Evolutionary conservation across 1,139 yeast species (phyloP).

Genomic region (Zhuliangozyma blackwelliae): DNA sequence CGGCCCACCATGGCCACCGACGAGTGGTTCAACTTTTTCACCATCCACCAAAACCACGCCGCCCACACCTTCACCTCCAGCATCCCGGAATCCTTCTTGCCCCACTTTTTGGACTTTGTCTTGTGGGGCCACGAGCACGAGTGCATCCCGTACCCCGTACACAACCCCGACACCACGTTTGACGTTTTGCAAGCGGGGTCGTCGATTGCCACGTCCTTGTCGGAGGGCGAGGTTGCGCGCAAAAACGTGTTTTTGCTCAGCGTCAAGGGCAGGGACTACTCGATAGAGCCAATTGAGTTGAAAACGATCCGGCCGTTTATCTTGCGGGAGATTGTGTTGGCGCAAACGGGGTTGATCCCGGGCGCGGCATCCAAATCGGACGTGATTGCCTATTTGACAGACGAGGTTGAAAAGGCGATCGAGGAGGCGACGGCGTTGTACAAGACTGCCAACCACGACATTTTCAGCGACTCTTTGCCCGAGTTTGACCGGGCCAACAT

Average conservation of each 20-base stretch:
- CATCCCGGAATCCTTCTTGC: conserved; percentile 80
- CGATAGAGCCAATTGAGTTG: conserved; percentile 61
- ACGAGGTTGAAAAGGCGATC: conserved; percentile 66
- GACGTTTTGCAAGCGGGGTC: conserved; percentile 91
- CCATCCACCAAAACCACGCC: conserved; percentile 88
- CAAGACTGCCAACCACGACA: conserved; percentile 32
- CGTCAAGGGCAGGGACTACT: conserved; percentile 55
- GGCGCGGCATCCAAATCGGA: conserved; percentile 61
- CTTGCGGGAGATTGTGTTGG: conserved; percentile 60
- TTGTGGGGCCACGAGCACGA: conserved; percentile 99
- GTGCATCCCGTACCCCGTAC: conserved; percentile 68
- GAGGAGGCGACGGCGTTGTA: conserved; percentile 53
- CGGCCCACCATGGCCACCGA: conserved; percentile 58
- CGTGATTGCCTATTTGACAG: conserved; percentile 56
- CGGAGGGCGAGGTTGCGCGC: conserved; percentile 76
- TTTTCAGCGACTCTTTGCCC: conserved; percentile 5
- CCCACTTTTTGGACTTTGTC: conserved; percentile 73
- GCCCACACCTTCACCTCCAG: conserved; percentile 79
- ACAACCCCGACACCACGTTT: conserved; percentile 66
- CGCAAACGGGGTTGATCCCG: conserved; percentile 53
- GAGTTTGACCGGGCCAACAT: conserved; percentile 11
- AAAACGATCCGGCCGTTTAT: conserved; percentile 80
- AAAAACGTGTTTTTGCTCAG: conserved; percentile 73
- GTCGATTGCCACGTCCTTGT: conserved; percentile 85
- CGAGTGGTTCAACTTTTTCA: conserved; percentile 80